Evolutionary conservation across 805 yeast species (phyloP), one percentile per base, ranked within the genome.

Genomic region (Candida argentea): DNA sequence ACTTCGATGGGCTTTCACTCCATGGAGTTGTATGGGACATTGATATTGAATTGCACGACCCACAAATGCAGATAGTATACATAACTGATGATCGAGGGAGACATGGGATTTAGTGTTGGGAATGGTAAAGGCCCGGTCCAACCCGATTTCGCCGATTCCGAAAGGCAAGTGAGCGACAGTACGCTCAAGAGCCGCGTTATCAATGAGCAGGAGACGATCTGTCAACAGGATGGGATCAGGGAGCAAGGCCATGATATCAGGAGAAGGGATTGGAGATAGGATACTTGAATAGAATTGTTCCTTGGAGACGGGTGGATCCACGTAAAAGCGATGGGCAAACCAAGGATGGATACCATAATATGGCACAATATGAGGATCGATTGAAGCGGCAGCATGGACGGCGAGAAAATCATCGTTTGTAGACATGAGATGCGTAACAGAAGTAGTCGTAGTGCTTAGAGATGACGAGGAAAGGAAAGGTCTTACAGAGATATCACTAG

Each of bases 311-410:
- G 8, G 35, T 3, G 11, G 11, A 0, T 39, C 34, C 1, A 40
- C 47, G n/a, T 68, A 55, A 36, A 73, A 78, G 12, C 77, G 37
- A 48, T 87, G 94, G 3, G 75, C 54, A 43, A 71, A 87, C 97
- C 97, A 89, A 0, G 98, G 98, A 51, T 89, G 98, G 2, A 85
- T 58, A 0, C 97, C 94, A 43, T 71, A 69, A 22, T 70, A 67
- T 0, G 78, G 70, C 6, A 56, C 46, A 1, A 66, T 35, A 3
- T 28, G 23, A 6, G 40, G 32, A 14, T 30, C 17, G 12, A 26
- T 24, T 33, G 36, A 9, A 6, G 11, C 16, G 12, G 55, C 26
- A 9, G 18, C 21, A 22, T 44, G 50, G 3, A 61, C 31, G 16
- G 49, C 32, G 4, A 38, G 44, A 9, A 61, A 27, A 38, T 62